Evolutionary conservation across 2,329 filamentous ascomycete genomes (phyloP).

Genomic region (Ophiostoma sp.): DNA sequence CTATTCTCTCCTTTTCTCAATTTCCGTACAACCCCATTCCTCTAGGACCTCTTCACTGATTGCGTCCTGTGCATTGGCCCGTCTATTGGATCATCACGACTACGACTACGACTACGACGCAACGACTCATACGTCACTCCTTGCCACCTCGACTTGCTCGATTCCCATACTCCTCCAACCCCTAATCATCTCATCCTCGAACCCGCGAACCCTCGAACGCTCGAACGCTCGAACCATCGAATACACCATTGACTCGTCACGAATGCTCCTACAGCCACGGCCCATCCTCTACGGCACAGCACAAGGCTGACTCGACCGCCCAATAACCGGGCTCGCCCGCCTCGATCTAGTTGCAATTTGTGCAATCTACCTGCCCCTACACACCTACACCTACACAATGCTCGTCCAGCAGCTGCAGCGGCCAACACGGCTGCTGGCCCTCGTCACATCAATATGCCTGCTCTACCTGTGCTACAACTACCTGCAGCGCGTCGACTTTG

Average conservation of each 20-base stretch:
- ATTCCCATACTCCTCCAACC: background rate
- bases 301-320: too few relatives aligned
- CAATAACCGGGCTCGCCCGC: background rate
- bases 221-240: too few relatives aligned
- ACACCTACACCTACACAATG: conserved; percentile 15
- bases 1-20: too few relatives aligned
- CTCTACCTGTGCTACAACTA: conserved; percentile 25
- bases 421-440: conserved; percentile 26
- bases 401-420: conserved; percentile 26
- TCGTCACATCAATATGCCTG: conserved; percentile 21
- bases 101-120: background rate
- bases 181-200: background rate
- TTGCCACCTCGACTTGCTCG: background rate
- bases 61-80: background rate
- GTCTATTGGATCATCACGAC: background rate
- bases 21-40: too few relatives aligned
- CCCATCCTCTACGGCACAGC: too few relatives aligned
- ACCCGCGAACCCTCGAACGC: too few relatives aligned
- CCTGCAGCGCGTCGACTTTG: conserved; percentile 23
- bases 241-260: too few relatives aligned
- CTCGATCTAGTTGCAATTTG: background rate
- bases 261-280: too few relatives aligned
- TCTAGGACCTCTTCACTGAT: background rate
- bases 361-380: background rate
- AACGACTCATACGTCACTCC: background rate